A percentile compares a stretch with the other conserved stretches of the same genome.
These are phyloP conservation scores for Penicillium silybi DNA, from an alignment of 495 filamentous ascomycete genomes.

Conservation along the genomic window DNA sequence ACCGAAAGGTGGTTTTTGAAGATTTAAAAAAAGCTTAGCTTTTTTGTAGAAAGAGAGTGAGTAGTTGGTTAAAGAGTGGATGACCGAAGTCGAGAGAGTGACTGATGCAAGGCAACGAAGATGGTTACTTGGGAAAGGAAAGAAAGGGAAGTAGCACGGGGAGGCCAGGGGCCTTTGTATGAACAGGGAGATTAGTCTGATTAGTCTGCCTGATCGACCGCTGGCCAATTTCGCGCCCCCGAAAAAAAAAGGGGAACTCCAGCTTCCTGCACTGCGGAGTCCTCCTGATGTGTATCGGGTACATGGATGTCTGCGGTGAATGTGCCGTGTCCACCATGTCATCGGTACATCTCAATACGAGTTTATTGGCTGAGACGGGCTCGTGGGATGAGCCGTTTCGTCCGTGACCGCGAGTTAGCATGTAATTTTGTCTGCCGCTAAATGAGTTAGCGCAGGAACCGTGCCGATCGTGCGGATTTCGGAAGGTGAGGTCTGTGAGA, in stretches of 20 bases:
- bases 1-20: conserved; percentile 35
- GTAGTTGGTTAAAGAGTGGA: conserved; percentile 49
- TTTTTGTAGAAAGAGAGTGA: conserved; percentile 43
- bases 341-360: conserved; percentile 1
- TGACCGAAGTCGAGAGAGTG: conserved; percentile 52
- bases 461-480: conserved; percentile 6
- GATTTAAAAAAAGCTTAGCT: conserved; percentile 17
- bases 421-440: conserved; percentile 18
- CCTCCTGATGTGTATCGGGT: conserved; percentile 3
- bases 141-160: conserved; percentile 28
- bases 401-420: conserved; percentile 6
- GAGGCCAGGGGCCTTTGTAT: conserved; percentile 42
- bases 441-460: conserved; percentile 5
- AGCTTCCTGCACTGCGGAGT: conserved; percentile 1
- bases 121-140: conserved; percentile 36
- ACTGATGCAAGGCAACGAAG: conserved; percentile 38
- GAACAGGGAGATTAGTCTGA: conserved; percentile 21
- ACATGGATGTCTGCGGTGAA: conserved; percentile 5
- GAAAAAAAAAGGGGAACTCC: conserved; percentile 11
- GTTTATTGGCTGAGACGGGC: conserved; percentile 11
- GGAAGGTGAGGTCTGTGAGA: conserved; percentile 1
- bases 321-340: not conserved
- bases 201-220: conserved; percentile 37
- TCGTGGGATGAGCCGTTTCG: conserved; percentile 10
- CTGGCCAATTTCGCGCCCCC: not conserved